Evolutionary conservation across 352 stramenopile genomes (phyloP), one percentile per base, ranked within the genome.

Genomic region (Pythium rhizo-oryzae): DNA sequence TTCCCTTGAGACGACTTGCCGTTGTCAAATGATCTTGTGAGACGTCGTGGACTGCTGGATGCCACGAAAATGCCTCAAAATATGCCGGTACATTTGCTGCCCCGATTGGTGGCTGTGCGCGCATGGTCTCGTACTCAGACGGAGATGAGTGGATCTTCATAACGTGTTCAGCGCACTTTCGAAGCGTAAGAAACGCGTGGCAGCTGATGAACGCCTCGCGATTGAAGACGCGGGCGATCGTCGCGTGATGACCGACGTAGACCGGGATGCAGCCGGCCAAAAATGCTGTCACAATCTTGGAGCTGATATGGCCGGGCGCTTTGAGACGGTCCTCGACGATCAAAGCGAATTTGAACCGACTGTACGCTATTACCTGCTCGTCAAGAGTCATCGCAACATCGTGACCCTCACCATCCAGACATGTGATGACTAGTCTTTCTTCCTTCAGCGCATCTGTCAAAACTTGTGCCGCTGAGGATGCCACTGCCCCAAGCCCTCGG

Each of bases 251-350:
- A 18, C 78, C 81, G 15, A 74, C 67, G 58, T 81, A 89, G 18
- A 90, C 76, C 4, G 81, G 84, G 1, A 92, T 66, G 25, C 72
- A 77, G n/a, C 78, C 80, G 1, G 78, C 79, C 21, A 90, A 66
- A 47, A 87, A 81, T 9, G 80, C 78, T 33, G 84, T 81, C 3
- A 84, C 72, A 13, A 91, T 43, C 54, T 85, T 85, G 59, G 86
- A 76, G 2, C 77, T 87, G 47, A 87, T 68, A 50, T 87, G 90
- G 39, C 81, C 83, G 3, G 70, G 53, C 8, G 52, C 63, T 2
- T 51, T 7, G 4, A 60, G 50, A 3, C 57, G 65, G 62, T 89
- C 85, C 55, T 91, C 78, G 19, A 91, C 88, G 16, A 80, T 76
- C 54, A 91, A 72, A 11, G 82, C 79, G 25, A 91, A 89, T 28